These are phyloP conservation scores for Sedum album DNA, from an alignment of 164 flowering plant genomes.

Conservation along the genomic window DNA sequence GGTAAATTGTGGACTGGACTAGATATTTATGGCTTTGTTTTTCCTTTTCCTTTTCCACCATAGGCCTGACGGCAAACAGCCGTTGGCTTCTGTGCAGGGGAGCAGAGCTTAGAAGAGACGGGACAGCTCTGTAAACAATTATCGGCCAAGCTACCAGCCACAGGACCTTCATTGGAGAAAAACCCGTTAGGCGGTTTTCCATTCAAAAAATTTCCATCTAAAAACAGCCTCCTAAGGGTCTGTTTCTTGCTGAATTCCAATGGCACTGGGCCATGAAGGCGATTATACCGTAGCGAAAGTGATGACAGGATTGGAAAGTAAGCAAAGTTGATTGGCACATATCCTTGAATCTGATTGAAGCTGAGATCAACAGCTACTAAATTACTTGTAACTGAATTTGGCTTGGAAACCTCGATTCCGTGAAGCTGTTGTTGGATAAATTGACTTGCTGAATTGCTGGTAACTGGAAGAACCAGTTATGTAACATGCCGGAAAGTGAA, in stretches of 20 bases:
- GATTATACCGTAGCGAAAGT: constrained; percentile 56
- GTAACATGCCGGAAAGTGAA: constrained; percentile 38
- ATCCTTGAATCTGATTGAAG: constrained; percentile 53
- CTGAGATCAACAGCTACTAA: constrained; percentile 80
- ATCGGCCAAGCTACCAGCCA: constrained; percentile 68
- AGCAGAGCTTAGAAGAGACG: constrained; percentile 40
- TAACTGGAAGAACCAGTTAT: constrained; percentile 53
- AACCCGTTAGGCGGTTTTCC: constrained; percentile 66
- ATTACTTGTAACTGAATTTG: constrained; percentile 20
- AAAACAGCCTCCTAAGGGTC: constrained; percentile 44
- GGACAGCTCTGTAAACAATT: constrained; percentile 73
- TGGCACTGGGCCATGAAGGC: constrained; percentile 62
- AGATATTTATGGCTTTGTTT: neutral
- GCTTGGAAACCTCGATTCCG: constrained; percentile 43
- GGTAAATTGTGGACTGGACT: neutral
- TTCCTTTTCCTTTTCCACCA: constrained; percentile 41
- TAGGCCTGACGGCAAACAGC: constrained; percentile 55
- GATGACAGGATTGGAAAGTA: constrained; percentile 45
- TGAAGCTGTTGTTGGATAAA: constrained; percentile 60
- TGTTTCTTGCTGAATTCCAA: constrained; percentile 39
- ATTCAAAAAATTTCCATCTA: constrained; percentile 72
- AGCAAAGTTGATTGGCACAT: constrained; percentile 37
- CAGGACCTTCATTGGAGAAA: constrained; percentile 25
- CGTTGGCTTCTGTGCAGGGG: constrained; percentile 56
- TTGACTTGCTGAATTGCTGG: constrained; percentile 64